A percentile compares a stretch with the other conserved stretches of the same genome.
Evolutionary conservation across 768 basidiomycete species (phyloP).

Genomic region (Suillus discolor): DNA sequence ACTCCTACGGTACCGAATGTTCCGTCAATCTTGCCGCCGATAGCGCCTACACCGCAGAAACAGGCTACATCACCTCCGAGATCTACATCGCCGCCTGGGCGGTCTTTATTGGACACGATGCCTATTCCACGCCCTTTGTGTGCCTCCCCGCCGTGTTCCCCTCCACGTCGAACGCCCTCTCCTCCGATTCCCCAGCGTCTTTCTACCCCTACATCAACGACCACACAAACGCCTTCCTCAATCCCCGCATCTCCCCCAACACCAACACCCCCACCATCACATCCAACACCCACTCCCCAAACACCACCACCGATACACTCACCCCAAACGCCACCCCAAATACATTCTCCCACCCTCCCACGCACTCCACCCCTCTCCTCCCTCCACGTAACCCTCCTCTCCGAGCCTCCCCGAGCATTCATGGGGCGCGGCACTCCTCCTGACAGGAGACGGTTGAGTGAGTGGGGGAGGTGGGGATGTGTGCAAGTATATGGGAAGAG

Average conservation of each 20-base stretch:
- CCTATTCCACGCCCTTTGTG: not conserved
- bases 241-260: not conserved
- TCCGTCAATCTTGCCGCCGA: not conserved
- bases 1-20: not conserved
- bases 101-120: not conserved
- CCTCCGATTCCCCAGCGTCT: not conserved
- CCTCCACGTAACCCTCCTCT: conserved; percentile 33
- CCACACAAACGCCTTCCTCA: not conserved
- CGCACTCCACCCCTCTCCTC: conserved; percentile 25
- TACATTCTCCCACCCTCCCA: conserved; percentile 18
- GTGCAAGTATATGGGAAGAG: not conserved
- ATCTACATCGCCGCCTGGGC: not conserved
- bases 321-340: not conserved
- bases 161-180: not conserved
- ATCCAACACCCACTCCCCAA: not conserved
- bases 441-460: conserved; percentile 29
- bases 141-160: not conserved
- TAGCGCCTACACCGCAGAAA: not conserved
- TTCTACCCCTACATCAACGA: not conserved
- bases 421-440: conserved; percentile 38
- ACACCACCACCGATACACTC: conserved; percentile 5
- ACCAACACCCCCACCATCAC: not conserved
- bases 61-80: not conserved
- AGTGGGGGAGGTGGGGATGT: conserved; percentile 28
- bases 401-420: conserved; percentile 35